A percentile compares a stretch with the other conserved stretches of the same genome.
phyloP scores from a whole-genome alignment of 257 asterid species.

The Pogostemon cablin region DNA sequence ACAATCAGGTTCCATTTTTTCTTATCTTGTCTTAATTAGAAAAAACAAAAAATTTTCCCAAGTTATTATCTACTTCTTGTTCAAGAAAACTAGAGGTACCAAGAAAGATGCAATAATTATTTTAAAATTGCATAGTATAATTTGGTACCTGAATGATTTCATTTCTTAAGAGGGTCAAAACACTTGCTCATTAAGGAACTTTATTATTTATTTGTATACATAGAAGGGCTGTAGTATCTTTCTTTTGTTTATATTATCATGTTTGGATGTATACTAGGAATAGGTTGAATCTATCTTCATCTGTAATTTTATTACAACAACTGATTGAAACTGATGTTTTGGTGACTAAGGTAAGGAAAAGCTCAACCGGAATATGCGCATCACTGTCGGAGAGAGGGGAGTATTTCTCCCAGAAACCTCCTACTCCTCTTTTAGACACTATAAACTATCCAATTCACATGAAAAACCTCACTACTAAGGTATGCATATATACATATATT shows the following conservation, averaged over 20 bases:
- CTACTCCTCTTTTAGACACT: constrained; percentile 94
- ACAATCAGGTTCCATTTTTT: constrained; percentile 50
- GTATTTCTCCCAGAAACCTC: constrained; percentile 87
- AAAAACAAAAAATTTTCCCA: too few species aligned
- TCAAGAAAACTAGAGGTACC: background rate
- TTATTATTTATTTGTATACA: constrained; percentile 19
- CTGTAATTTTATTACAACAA: constrained; percentile 8
- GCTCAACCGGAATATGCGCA: constrained; percentile 57
- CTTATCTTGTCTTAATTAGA: background rate
- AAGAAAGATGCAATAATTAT: too few species aligned
- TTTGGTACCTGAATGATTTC: too few species aligned
- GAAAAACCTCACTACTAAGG: constrained; percentile 93
- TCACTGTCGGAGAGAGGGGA: constrained; percentile 76
- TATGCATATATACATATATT: constrained; percentile 17
- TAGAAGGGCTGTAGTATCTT: background rate
- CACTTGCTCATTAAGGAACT: too few species aligned
- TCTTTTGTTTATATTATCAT: background rate
- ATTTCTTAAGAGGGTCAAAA: too few species aligned
- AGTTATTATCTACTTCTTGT: too few species aligned
- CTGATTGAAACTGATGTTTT: constrained; percentile 37
- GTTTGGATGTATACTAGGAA: constrained; percentile 16
- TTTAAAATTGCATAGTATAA: too few species aligned
- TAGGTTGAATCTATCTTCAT: constrained; percentile 15
- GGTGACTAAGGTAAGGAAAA: constrained; percentile 53
- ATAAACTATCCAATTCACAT: constrained; percentile 90